phyloP scores from a whole-genome alignment of 345 rosid genomes.

The Moricandia moricandioides region DNA sequence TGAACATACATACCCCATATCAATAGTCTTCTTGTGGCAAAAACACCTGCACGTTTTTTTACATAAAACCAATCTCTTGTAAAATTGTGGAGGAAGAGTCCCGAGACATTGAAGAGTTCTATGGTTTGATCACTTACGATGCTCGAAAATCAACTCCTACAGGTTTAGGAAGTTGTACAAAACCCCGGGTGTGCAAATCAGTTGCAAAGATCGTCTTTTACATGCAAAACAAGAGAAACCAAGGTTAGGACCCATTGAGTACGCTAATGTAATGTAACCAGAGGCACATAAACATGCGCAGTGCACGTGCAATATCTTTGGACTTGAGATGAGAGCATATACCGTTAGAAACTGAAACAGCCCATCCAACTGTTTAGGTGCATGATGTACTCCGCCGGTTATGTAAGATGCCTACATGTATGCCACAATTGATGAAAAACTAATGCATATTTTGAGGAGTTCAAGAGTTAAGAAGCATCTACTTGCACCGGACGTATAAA shows the following conservation, averaged over 20 bases:
- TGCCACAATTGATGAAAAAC: conserved; percentile 15
- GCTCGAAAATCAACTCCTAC: conserved; percentile 94
- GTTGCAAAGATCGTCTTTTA: conserved; percentile 83
- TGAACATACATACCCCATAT: conserved; percentile 93
- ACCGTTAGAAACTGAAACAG: conserved; percentile 83
- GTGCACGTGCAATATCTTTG: neutral
- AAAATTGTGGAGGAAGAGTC: neutral
- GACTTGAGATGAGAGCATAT: conserved; percentile 20
- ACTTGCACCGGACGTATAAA: neutral
- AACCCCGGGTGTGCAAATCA: conserved; percentile 79
- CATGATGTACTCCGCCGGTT: conserved; percentile 85
- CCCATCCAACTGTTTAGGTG: conserved; percentile 88
- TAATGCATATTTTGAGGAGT: conserved; percentile 2
- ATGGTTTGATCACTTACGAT: conserved; percentile 55
- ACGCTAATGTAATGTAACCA: neutral
- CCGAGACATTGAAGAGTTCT: neutral
- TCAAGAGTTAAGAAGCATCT: conserved; percentile 2
- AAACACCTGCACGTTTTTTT: conserved; percentile 69
- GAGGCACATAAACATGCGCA: neutral
- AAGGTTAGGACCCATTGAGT: neutral
- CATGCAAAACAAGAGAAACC: conserved; percentile 23
- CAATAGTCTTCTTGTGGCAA: conserved; percentile 92
- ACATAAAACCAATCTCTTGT: neutral
- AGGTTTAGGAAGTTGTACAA: conserved; percentile 88
- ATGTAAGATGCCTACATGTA: conserved; percentile 78